These are phyloP conservation scores for Paraconiothyrium brasiliense DNA, from an alignment of 2,329 filamentous ascomycete species.

Conservation along the genomic window DNA sequence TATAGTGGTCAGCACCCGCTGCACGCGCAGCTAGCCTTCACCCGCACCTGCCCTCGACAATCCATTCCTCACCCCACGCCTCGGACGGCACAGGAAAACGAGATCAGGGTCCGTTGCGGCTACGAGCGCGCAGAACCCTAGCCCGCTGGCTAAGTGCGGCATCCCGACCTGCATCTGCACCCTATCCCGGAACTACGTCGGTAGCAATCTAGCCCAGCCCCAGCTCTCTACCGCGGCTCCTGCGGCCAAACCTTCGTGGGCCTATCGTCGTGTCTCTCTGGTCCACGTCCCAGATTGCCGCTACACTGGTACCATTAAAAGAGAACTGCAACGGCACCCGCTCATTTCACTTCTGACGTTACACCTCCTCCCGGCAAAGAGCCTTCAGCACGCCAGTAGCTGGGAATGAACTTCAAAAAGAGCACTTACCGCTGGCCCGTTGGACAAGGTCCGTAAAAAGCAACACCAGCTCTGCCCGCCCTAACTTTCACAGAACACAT, in stretches of 20 bases:
- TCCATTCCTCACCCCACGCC: slow-evolving; percentile 36
- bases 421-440: slow-evolving; percentile 54
- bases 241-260: slow-evolving; percentile 21
- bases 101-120: slow-evolving; percentile 32
- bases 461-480: background rate
- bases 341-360: slow-evolving; percentile 19
- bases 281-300: slow-evolving; percentile 24
- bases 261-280: slow-evolving; percentile 31
- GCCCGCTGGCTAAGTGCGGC: slow-evolving; percentile 40
- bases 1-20: slow-evolving; percentile 34
- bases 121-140: slow-evolving; percentile 26
- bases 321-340: slow-evolving; percentile 23
- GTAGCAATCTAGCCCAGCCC: slow-evolving; percentile 25
- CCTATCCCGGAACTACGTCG: slow-evolving; percentile 38
- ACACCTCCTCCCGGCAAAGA: slow-evolving; percentile 18
- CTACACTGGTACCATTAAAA: slow-evolving; percentile 19
- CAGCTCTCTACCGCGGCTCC: slow-evolving; percentile 27
- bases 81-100: slow-evolving; percentile 35
- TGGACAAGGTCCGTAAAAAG: slow-evolving; percentile 44
- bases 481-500: slow-evolving; percentile 46
- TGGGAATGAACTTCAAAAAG: slow-evolving; percentile 56
- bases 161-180: slow-evolving; percentile 32
- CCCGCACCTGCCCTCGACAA: slow-evolving; percentile 23
- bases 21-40: slow-evolving; percentile 35
- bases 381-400: slow-evolving; percentile 11